Evolutionary conservation across 495 filamentous ascomycete species (phyloP).

Genomic region (Rusavskia elegans): DNA sequence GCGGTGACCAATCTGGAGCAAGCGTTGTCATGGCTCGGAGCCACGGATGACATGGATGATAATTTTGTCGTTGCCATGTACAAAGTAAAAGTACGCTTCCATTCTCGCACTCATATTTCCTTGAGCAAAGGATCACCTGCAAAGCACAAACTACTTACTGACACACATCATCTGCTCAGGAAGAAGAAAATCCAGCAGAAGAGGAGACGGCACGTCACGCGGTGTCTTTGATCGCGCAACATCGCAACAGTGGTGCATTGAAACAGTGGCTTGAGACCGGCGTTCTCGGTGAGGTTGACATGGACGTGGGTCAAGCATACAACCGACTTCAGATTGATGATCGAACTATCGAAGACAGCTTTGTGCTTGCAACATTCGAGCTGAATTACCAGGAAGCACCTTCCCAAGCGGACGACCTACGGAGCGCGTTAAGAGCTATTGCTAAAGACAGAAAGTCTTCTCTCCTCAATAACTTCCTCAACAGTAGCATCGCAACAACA

Average conservation of each 20-base stretch:
- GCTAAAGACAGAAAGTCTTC: slow-evolving; percentile 31
- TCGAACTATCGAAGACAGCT: slow-evolving; percentile 31
- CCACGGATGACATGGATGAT: slow-evolving; percentile 32
- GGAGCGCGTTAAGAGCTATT: slow-evolving; percentile 32
- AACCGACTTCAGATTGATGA: slow-evolving; percentile 37
- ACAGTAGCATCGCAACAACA: slow-evolving; percentile 19
- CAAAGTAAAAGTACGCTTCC: slow-evolving; percentile 34
- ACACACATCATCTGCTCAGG: slow-evolving; percentile 3
- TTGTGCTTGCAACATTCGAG: slow-evolving; percentile 34
- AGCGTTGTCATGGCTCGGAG: slow-evolving; percentile 41
- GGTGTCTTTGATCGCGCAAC: slow-evolving; percentile 37
- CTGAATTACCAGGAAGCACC: slow-evolving; percentile 34
- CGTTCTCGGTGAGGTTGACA: slow-evolving; percentile 31
- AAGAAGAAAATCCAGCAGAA: slow-evolving; percentile 29
- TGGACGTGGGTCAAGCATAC: slow-evolving; percentile 43
- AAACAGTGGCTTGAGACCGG: slow-evolving; percentile 40
- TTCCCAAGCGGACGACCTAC: slow-evolving; percentile 28
- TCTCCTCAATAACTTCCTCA: slow-evolving; percentile 15
- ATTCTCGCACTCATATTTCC: background rate
- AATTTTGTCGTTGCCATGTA: slow-evolving; percentile 45
- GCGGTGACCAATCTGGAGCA: slow-evolving; percentile 45
- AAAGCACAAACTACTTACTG: background rate
- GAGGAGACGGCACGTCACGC: slow-evolving; percentile 36
- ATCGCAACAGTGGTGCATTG: slow-evolving; percentile 36
- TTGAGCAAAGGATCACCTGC: background rate